These are phyloP conservation scores for Inga leiocalycina DNA, from an alignment of 306 rosid genomes.

Conservation along the genomic window DNA sequence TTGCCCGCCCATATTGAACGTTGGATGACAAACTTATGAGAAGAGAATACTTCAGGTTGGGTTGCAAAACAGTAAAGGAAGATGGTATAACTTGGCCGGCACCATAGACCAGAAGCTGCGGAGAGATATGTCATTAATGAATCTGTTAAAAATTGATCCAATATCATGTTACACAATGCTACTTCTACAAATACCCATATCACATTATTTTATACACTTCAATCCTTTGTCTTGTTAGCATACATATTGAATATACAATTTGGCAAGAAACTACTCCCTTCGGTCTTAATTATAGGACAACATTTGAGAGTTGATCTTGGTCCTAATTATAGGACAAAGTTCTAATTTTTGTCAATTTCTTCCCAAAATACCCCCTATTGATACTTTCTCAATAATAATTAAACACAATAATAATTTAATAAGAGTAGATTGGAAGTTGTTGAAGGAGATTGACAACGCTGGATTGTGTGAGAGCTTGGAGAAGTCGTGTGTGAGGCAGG, in stretches of 20 bases:
- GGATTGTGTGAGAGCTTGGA: no score
- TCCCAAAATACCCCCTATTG: no score
- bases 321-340: no score
- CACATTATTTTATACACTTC: background rate
- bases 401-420: no score
- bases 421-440: no score
- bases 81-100: constrained; percentile 86
- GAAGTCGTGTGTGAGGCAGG: no score
- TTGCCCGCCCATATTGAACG: constrained; percentile 63
- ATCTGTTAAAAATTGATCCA: constrained; percentile 29
- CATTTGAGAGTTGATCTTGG: no score
- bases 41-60: constrained; percentile 67
- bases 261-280: background rate
- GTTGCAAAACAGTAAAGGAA: constrained; percentile 66
- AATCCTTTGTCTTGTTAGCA: background rate
- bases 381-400: no score
- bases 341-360: no score
- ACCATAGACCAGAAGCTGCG: constrained; percentile 91
- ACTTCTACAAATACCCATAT: background rate
- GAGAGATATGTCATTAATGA: constrained; percentile 15
- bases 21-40: constrained; percentile 59
- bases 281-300: no score
- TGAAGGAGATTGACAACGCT: no score
- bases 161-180: background rate
- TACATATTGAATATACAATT: background rate